Conservation (phyloP, 176 grass and related monocot genomes). For the Avena atlantica region DNA sequence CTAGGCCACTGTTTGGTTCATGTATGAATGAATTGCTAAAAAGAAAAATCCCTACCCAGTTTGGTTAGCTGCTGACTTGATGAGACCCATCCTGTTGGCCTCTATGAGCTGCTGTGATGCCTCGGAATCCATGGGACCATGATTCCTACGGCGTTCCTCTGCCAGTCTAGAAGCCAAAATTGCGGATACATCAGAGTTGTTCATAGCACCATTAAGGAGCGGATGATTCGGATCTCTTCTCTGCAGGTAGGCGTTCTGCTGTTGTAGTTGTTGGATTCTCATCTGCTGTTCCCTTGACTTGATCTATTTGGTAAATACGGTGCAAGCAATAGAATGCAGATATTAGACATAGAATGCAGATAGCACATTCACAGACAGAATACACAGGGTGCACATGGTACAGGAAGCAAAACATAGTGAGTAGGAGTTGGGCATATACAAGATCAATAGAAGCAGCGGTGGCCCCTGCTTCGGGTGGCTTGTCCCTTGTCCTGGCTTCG, state of each 20-base stretch:
- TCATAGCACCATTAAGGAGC: constrained; percentile 45
- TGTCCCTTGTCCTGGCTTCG: constrained; percentile 63
- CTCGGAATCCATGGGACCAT: constrained; percentile 60
- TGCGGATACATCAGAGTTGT: constrained; percentile 73
- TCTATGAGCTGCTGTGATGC: constrained; percentile 77
- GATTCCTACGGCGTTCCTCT: constrained; percentile 78
- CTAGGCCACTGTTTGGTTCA: neutral
- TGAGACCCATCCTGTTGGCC: constrained; percentile 65
- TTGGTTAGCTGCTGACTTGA: constrained; percentile 71
- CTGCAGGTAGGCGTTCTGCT: constrained; percentile 60
- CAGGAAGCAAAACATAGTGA: too few relatives aligned
- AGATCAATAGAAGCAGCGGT: constrained; percentile 39
- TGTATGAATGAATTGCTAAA: constrained; percentile 8
- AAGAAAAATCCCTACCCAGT: constrained; percentile 53
- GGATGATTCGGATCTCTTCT: constrained; percentile 43
- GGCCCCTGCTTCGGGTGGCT: constrained; percentile 7
- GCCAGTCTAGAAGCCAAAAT: constrained; percentile 80
- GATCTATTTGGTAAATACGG: constrained; percentile 41
- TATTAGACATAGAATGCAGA: neutral
- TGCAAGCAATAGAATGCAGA: neutral
- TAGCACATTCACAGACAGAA: too few relatives aligned
- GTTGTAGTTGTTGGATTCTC: constrained; percentile 70
- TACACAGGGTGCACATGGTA: too few relatives aligned
- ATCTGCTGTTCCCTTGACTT: constrained; percentile 86
- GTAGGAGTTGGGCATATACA: neutral